Base-by-base conservation (phyloP, 306 rosid genomes). In the Dryas octopetala region DNA sequence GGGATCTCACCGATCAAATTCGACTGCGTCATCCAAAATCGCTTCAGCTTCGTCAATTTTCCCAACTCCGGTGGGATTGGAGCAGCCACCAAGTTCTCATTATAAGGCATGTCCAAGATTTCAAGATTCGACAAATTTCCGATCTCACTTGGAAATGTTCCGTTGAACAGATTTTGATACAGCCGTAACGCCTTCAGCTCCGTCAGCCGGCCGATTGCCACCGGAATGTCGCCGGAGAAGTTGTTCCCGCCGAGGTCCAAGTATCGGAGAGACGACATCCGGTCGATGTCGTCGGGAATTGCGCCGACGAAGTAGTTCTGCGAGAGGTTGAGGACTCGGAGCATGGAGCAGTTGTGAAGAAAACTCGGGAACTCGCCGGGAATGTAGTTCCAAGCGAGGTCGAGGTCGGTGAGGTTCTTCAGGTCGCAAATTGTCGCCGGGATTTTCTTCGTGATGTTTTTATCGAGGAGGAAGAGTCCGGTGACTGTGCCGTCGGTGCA, bases 341-440 rank as follows among this genome's bases (percentile, higher is more conserved):
- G 97, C 53, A 73, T 86, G 70, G 90, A 82, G 82, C 98, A 93
- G 80, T 80, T 86, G 88, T 79, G 83, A n/a, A 93, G 78, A 64
- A 49, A 48, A 44, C 66, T 70, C 6, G 98, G 96, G 19, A 93
- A 93, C 67, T 71, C 89, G 7, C 94, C 97, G 60, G 86, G 76
- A 76, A 93, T 81, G 78, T 57, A 79, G 83, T 93, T 93, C 76
- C 70, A 60, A 17, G 92, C 50, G 78, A 93, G 81, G 82, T 81
- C 57, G 5, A 93, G 88, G 62, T 4, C 28, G 2, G 79, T 50
- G 59, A 93, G 94, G 72, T 70, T 80, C 69, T 64, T 75, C 66
- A 93, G 91, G 76, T 82, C 73, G 82, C 96, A 91, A 41, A 93
- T 75, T 14, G 76, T 62, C 5, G 82, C 66, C 17, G 94, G 92